Evolutionary conservation across 768 basidiomycete genomes (phyloP), one percentile per base, ranked within the genome.

Genomic region (Rhizopogon vesiculosus): DNA sequence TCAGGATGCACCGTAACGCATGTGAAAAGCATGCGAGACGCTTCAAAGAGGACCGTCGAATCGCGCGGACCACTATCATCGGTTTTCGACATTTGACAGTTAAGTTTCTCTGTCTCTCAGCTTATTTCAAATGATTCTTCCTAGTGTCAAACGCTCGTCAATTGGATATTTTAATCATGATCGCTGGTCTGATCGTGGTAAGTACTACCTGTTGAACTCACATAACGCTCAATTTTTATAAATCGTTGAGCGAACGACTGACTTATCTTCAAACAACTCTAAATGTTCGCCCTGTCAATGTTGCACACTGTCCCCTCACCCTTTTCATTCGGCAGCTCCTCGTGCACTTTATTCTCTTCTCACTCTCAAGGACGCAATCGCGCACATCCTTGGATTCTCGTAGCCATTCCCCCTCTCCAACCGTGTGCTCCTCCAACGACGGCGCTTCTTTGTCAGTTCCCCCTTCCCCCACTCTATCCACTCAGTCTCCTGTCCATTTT

Each of bases 401-500:
- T 38, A 69, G 70, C 0, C 60, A 62, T 9, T 25, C 72, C 1
- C 64, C 72, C 1, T 65, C 69, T 15, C 61, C 69, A 0, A 67
- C 67, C 0, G 62, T 59, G 3, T 68, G 75, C 1, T 72, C 74
- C 7, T 76, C 72, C 0, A 74, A 77, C n/a, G 78, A 79, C 45
- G 74, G 71, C 39, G 72, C 72, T 22, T 78, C 69, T 0, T 63
- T 68, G 7, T 54, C 56, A 7, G 67, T 70, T 1, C 90, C 90
- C 0, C 89, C 90, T 0, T 92, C 90, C 0, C 91, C 90, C 1
- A 91, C 90, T 0, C 76, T 89, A 9, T 89, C 91, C 0, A 80
- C 76, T 2, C 78, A 75, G 16, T 87, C 86, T 3, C 82, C 82
- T 0, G 77, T 81, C 0, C 80, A 83, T 33, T 90, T 86, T 56